phyloP scores from a whole-genome alignment of 106 monocot species.

The Dendrobium huoshanense region DNA sequence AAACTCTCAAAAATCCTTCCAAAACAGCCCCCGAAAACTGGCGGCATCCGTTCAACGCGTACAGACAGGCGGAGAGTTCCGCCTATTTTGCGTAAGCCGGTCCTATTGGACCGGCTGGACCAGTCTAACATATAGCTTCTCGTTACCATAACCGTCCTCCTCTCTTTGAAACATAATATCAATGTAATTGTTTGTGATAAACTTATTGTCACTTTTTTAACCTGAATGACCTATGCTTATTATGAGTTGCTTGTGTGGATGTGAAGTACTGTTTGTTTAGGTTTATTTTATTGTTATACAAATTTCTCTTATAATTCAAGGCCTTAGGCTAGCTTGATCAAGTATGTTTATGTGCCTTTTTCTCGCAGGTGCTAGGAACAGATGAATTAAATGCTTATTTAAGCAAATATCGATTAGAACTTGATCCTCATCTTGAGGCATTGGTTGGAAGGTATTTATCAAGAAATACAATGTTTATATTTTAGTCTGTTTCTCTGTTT shows the following conservation, averaged over 20 bases:
- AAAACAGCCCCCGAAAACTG: too few relatives aligned
- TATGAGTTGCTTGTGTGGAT: background rate
- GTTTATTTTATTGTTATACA: background rate
- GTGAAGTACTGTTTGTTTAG: background rate
- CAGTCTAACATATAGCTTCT: background rate
- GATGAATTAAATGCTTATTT: conserved; percentile 72
- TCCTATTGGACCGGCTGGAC: too few relatives aligned
- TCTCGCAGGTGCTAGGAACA: conserved; percentile 68
- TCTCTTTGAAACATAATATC: background rate
- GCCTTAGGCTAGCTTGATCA: background rate
- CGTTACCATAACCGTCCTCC: background rate
- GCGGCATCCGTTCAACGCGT: too few relatives aligned
- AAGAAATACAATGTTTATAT: background rate
- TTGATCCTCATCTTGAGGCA: conserved; percentile 73
- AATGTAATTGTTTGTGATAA: background rate
- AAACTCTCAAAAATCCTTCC: too few relatives aligned
- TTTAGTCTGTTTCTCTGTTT: background rate
- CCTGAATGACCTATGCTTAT: background rate
- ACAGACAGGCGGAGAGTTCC: too few relatives aligned
- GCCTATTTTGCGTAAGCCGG: too few relatives aligned
- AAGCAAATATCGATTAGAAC: conserved; percentile 72
- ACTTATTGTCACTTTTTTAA: background rate
- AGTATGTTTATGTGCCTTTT: background rate
- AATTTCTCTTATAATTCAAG: background rate
- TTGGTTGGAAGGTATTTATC: conserved; percentile 63